A percentile compares a stretch with the other conserved stretches of the same genome.
Evolutionary conservation across 2,329 filamentous ascomycete genomes (phyloP).

Genomic region (Alternaria gaisen): DNA sequence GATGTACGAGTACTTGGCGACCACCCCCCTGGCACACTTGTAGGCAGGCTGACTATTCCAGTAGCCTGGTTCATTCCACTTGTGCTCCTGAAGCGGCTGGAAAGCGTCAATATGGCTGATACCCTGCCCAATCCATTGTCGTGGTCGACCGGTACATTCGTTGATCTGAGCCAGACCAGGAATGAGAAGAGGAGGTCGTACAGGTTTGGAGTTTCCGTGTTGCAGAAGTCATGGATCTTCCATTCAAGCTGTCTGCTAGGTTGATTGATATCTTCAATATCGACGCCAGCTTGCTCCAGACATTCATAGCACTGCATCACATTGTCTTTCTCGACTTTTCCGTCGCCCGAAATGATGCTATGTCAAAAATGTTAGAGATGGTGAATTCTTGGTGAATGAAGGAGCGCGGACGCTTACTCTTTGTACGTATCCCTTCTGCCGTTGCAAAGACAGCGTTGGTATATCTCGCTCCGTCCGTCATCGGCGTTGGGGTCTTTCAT

Average conservation of each 20-base stretch:
- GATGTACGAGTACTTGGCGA: not conserved
- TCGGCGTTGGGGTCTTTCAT: not conserved
- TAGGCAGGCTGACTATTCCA: not conserved
- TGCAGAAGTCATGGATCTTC: constrained; percentile 18
- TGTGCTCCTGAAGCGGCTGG: not conserved
- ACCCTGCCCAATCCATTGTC: not conserved
- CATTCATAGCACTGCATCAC: constrained; percentile 8
- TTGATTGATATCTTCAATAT: not conserved
- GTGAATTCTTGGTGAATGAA: not conserved
- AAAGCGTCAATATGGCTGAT: not conserved
- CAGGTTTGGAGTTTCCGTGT: not conserved
- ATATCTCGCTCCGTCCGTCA: constrained; percentile 1
- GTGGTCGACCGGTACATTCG: not conserved
- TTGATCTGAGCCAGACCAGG: constrained; percentile 1
- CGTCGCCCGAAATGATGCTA: not conserved
- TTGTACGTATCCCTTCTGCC: not conserved
- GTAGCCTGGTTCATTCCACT: not conserved
- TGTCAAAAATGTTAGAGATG: not conserved
- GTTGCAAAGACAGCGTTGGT: constrained; percentile 1
- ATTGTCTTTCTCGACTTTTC: not conserved
- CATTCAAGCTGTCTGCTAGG: not conserved
- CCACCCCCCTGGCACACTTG: not conserved
- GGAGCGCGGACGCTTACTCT: not conserved
- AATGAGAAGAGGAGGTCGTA: constrained; percentile 6
- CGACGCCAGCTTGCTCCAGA: constrained; percentile 10